These are phyloP conservation scores for Penicillium sp. DNA, from an alignment of 2,329 filamentous ascomycete species.

Conservation along the genomic window DNA sequence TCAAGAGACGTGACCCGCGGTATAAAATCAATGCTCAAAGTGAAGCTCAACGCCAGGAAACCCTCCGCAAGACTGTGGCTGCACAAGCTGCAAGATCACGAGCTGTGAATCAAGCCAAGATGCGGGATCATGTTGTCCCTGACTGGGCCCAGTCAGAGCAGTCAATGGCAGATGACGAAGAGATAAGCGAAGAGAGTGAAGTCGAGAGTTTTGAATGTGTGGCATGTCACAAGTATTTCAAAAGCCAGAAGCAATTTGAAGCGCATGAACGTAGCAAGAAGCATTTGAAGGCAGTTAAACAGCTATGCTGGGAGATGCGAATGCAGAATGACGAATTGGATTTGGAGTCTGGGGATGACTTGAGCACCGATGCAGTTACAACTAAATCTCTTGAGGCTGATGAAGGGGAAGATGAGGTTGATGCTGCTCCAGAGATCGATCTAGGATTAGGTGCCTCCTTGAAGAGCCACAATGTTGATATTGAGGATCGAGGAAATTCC, in stretches of 20 bases:
- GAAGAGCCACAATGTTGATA: neutral
- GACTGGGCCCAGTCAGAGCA: conserved; percentile 70
- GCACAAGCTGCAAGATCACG: conserved; percentile 81
- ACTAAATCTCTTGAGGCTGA: neutral
- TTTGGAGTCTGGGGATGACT: conserved; percentile 12
- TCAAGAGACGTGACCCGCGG: conserved; percentile 85
- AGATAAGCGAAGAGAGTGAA: conserved; percentile 47
- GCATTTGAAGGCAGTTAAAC: conserved; percentile 80
- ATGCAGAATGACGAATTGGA: conserved; percentile 64
- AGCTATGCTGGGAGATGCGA: conserved; percentile 77
- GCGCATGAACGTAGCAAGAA: conserved; percentile 97
- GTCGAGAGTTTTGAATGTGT: conserved; percentile 62
- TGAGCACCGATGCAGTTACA: neutral
- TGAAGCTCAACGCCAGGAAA: conserved; percentile 75
- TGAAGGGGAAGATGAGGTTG: neutral
- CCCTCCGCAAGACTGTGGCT: conserved; percentile 71
- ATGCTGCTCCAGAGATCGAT: neutral
- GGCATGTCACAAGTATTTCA: conserved; percentile 65
- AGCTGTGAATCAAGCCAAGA: conserved; percentile 73
- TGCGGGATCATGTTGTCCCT: conserved; percentile 63
- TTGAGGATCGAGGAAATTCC: neutral
- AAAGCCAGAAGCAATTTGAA: conserved; percentile 88
- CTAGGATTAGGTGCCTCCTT: neutral
- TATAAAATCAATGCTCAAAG: conserved; percentile 74
- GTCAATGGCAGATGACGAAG: conserved; percentile 47